phyloP scores from a whole-genome alignment of 225 moss, liverwort and hornwort genomes.

The Bryoerythrophyllum caledonicum region DNA sequence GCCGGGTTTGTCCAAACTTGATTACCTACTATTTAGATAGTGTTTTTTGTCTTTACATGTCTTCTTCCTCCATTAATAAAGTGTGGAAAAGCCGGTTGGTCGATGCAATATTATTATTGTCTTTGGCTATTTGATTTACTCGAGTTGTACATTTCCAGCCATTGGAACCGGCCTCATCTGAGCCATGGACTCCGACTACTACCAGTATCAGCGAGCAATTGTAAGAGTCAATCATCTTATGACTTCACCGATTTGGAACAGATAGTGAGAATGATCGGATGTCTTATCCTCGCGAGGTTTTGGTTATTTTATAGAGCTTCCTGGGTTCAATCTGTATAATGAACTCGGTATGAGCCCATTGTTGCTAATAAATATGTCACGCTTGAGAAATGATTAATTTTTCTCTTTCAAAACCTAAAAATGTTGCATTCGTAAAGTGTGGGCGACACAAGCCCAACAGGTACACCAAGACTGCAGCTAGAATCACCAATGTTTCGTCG shows the following conservation, averaged over 20 bases:
- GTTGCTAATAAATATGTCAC: constrained; percentile 3
- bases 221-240: constrained; percentile 38
- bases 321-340: background rate
- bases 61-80: background rate
- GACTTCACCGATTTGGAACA: constrained; percentile 10
- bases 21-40: background rate
- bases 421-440: constrained; percentile 41
- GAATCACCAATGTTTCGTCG: constrained; percentile 35
- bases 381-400: background rate
- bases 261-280: constrained; percentile 9
- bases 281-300: background rate
- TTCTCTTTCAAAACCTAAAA: background rate
- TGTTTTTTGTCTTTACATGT: background rate
- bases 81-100: background rate
- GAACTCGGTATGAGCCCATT: constrained; percentile 12
- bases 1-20: constrained; percentile 38
- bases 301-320: background rate
- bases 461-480: constrained; percentile 39
- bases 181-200: constrained; percentile 61
- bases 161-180: constrained; percentile 43
- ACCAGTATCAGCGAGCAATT: constrained; percentile 40
- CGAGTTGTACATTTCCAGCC: constrained; percentile 44
- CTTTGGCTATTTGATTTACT: constrained; percentile 12
- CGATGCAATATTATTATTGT: constrained; percentile 4
- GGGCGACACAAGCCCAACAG: constrained; percentile 44